Percentiles rank a stretch among this genome's conserved stretches.
Conservation (phyloP, 495 filamentous ascomycete genomes). For the Hypoxylon fragiforme region DNA sequence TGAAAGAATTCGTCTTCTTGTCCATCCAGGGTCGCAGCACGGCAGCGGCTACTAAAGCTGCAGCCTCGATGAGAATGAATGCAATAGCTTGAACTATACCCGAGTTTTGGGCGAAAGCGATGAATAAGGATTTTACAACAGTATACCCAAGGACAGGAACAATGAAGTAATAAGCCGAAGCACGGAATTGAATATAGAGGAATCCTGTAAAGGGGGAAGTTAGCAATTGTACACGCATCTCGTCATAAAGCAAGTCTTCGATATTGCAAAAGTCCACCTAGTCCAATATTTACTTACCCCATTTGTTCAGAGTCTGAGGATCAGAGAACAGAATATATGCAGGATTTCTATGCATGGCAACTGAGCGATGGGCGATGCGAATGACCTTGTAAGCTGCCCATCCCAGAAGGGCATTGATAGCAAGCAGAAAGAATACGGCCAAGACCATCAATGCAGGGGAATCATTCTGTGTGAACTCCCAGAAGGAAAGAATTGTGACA, state of each 20-base stretch:
- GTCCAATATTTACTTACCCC: constrained; percentile 58
- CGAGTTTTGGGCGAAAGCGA: constrained; percentile 75
- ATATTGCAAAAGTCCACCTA: no score
- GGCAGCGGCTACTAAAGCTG: constrained; percentile 73
- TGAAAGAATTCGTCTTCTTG: constrained; percentile 97
- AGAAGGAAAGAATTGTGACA: constrained; percentile 85
- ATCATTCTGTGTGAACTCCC: constrained; percentile 88
- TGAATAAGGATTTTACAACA: constrained; percentile 85
- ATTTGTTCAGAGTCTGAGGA: constrained; percentile 89
- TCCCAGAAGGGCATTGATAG: constrained; percentile 72
- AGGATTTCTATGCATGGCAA: constrained; percentile 90
- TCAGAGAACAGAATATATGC: constrained; percentile 98
- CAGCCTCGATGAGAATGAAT: constrained; percentile 82
- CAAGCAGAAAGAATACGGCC: constrained; percentile 85
- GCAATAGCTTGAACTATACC: constrained; percentile 81
- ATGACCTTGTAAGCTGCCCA: constrained; percentile 93
- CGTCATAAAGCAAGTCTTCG: no score
- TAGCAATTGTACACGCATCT: no score
- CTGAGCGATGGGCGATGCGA: constrained; percentile 81
- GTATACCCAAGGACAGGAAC: constrained; percentile 79
- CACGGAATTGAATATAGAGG: constrained; percentile 95
- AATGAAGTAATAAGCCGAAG: constrained; percentile 96
- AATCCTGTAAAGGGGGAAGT: constrained; percentile 55
- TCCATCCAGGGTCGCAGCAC: constrained; percentile 97
- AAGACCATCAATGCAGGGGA: constrained; percentile 85